Evolutionary conservation across 1,284 basidiomycete species (phyloP), one percentile per base, ranked within the genome.

Genomic region (Wolfiporia cocos): DNA sequence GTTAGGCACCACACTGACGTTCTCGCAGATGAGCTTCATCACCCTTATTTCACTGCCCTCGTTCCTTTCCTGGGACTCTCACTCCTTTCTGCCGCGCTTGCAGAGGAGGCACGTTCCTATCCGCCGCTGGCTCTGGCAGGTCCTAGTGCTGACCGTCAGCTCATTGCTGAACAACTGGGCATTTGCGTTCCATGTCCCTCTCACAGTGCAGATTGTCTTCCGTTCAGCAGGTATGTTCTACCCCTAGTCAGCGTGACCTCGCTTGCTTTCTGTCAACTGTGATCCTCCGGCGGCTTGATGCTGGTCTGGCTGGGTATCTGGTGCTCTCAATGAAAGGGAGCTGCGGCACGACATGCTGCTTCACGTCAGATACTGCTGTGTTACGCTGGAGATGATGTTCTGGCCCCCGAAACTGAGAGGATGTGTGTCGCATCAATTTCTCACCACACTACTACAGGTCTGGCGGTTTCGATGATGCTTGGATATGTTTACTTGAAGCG

Each of bases 141-240:
- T 93, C 1, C 55, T 81, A 14, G 71, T 92, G 17, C 74, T 90
- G 43, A 76, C 81, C 4, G 68, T 73, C 14, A 81, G 86, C 32
- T 82, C 82, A 22, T 57, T 87, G 34, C 62, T 95, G 52, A 93
- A 92, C 63, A 94, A 93, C 57, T 84, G 81, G 72, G 89, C 86
- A 1, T 93, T 87, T 58, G 83, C 82, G 0, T 90, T 73, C 54
- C 68, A 81, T 44, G 85, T 93, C 0, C 90, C 90, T 3, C 69
- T 92, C 40, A 80, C 88, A 0, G 69, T 95, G 0, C 82, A 92
- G 55, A 93, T 94, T 52, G 83, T 95, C 22, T 92, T 94, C 59
- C 76, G 92, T 30, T 91, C 87, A 36, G 91, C 88, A 26, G 90
- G 90, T 78, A 50, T 62, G 73, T 60, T 42, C 15, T 22, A 29